Evolutionary conservation across 2,329 filamentous ascomycete genomes (phyloP), one percentile per base, ranked within the genome.

Genomic region (Polytolypa hystricis): DNA sequence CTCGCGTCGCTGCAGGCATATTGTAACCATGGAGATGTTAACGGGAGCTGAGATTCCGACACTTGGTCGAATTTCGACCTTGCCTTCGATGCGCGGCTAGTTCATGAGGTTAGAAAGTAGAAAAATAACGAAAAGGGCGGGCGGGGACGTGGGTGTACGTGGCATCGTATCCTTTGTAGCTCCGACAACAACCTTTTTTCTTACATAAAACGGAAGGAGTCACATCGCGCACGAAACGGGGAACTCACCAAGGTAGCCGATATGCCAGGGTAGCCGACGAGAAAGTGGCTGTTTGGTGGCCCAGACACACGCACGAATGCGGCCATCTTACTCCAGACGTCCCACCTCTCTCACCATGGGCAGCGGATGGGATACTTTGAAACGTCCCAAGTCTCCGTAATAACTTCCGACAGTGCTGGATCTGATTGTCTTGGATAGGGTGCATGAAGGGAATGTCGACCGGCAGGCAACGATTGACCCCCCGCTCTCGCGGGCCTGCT

Each of bases 201-300:
- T n/a, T n/a, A n/a, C n/a, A n/a, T n/a, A n/a, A n/a, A n/a, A n/a
- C n/a, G n/a, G n/a, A n/a, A n/a, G n/a, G n/a, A 25, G 7, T 7
- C 21, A 7, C 21, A 7, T 7, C n/a, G 21, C 7, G 21, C n/a
- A n/a, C 21, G 40, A 32, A 36, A 39, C 32, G 38, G 30, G 38
- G 36, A 39, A 76, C 84, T 65, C 73, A 95, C 87, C 75, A 95
- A 65, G 25, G 91, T 98, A 54, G 91, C 91, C 38, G 89, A 95
- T 62, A 98, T 96, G 50, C 91, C 91, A 38, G 91, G 91, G 62
- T 96, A 98, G 51, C 91, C 91, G 50, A 96, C 85, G 47, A 96
- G 73, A 58, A 94, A 95, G 65, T 84, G 91, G 65, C 85, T 91
- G 66, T 98, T 98, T 51, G 91, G 87, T 58, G 87, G 87, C 58